A percentile compares a stretch with the other conserved stretches of the same genome.
Evolutionary conservation across 192 early-diverging fungal species (phyloP).

Genomic region (Jimgerdemannia flammicorona): DNA sequence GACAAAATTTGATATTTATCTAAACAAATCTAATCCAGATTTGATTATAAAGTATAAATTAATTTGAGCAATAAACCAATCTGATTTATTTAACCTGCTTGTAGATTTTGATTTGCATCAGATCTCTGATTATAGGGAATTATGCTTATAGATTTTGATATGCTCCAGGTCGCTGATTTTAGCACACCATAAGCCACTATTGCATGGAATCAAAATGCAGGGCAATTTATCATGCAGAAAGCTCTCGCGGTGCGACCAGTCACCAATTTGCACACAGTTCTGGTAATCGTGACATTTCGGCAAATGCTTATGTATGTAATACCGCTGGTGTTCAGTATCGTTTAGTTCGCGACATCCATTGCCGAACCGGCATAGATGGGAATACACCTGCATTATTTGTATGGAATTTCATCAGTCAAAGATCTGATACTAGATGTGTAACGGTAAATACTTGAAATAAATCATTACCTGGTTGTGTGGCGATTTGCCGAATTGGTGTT

Average conservation of each 20-base stretch:
- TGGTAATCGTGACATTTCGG: neutral
- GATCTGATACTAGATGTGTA: neutral
- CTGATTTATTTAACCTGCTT: too few relatives aligned
- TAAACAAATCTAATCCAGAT: too few relatives aligned
- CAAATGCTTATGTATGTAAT: neutral
- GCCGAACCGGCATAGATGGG: neutral
- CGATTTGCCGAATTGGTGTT: neutral
- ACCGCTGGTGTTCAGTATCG: neutral
- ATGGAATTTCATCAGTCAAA: neutral
- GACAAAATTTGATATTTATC: too few relatives aligned
- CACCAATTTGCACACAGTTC: neutral
- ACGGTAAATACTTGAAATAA: neutral
- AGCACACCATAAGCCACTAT: neutral
- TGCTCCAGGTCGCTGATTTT: neutral
- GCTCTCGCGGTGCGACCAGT: neutral
- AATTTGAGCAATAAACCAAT: too few relatives aligned
- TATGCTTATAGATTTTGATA: neutral
- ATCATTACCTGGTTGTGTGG: neutral
- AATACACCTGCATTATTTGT: neutral
- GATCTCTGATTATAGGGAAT: too few relatives aligned
- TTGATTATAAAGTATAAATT: too few relatives aligned
- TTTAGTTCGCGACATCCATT: neutral
- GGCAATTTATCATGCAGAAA: neutral
- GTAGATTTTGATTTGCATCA: too few relatives aligned
- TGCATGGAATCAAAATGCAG: neutral